Base-by-base conservation (phyloP, 306 rosid species). In the Prunus salicina region DNA sequence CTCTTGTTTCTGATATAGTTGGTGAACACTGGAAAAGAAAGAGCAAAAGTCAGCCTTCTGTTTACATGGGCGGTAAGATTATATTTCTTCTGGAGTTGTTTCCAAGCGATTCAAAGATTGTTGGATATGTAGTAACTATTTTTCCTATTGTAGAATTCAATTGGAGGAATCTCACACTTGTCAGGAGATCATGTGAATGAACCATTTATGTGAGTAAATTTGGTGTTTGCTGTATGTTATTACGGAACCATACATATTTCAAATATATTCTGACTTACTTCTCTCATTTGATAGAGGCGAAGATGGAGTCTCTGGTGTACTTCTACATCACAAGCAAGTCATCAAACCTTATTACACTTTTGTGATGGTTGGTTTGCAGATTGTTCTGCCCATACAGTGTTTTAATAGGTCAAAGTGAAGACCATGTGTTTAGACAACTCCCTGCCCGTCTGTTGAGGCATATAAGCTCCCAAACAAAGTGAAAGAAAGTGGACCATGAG, bases 301-400 rank as follows among this genome's bases (percentile, higher is more conserved):
- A 82, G 99, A 95, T 84, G 99, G 97, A 82, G 97, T 95, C 87
- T 89, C 97, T 57, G 99, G 99, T 27, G 97, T 90, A 81, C 97
- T 89, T 84, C 97, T 92, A 77, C 91, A 92, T 95, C 99, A 95
- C 99, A 95, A 92, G 99, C 97, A 95, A 95, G 99, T 95, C 79
- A 84, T 80, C 86, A 87, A 92, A 89, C 96, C 90, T 79, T 95
- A 71, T 76, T 88, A 80, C 80, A 86, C 86, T 76, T 95, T 62
- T 89, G 49, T 90, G 91, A 87, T 8, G 88, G 97, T 92, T 95
- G 97, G 96, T 95, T 95, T 90, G 93, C 88, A 81, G 55, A 79
- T 87, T 81, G 90, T 91, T 91, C 79, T 89, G 83, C 76, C 68
- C 43, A 41, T 76, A 71, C 72, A 73, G 71, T 83, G 88, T 75